phyloP scores from a whole-genome alignment of 2,329 filamentous ascomycete genomes.

The Cephalotrichum gorgonifer region DNA sequence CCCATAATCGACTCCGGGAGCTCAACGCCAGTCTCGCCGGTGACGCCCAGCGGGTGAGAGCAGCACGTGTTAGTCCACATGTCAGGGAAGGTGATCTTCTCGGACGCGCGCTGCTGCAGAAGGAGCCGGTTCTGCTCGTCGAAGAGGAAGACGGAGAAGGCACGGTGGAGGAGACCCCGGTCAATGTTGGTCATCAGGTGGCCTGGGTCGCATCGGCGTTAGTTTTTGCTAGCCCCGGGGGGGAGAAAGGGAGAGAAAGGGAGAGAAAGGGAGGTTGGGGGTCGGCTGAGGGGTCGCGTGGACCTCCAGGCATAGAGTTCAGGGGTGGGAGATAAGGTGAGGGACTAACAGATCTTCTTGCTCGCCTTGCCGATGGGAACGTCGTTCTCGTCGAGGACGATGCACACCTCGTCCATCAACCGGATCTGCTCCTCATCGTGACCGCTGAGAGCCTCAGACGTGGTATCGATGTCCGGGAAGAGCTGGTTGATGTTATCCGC shows the following conservation, averaged over 20 bases:
- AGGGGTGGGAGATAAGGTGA: background rate
- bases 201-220: constrained; percentile 44
- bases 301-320: too few relatives aligned
- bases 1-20: constrained; percentile 72
- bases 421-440: constrained; percentile 98
- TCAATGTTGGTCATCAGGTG: constrained; percentile 99
- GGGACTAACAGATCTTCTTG: constrained; percentile 84
- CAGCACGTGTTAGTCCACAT: constrained; percentile 99
- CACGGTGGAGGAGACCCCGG: constrained; percentile 88
- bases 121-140: constrained; percentile 86
- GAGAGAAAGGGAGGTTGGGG: background rate
- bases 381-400: constrained; percentile 88
- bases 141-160: constrained; percentile 97
- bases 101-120: constrained; percentile 85
- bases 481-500: constrained; percentile 78
- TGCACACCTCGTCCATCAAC: constrained; percentile 98
- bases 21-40: constrained; percentile 79
- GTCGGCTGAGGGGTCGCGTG: background rate
- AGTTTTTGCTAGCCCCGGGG: constrained; percentile 2
- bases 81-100: constrained; percentile 98
- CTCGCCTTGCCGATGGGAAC: constrained; percentile 87
- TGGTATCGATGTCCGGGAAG: constrained; percentile 73
- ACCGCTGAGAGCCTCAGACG: constrained; percentile 66
- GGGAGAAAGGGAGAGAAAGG: background rate
- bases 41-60: constrained; percentile 88